phyloP scores from a whole-genome alignment of 768 basidiomycete species.

The Tricholoma saponaceum region DNA sequence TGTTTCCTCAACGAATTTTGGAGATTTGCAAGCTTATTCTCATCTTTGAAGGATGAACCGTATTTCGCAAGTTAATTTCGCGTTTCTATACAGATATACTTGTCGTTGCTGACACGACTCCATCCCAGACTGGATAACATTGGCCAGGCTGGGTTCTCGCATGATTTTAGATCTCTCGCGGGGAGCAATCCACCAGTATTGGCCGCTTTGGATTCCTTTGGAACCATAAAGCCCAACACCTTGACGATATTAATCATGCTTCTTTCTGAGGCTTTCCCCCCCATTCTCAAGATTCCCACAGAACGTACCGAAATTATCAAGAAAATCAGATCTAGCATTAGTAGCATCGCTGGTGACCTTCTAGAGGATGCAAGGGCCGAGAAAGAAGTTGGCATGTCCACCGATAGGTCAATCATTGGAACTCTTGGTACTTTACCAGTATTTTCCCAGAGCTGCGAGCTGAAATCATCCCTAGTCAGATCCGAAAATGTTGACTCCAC shows the following conservation, averaged over 20 bases:
- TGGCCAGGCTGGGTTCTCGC: slow-evolving; percentile 56
- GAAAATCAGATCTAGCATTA: slow-evolving; percentile 4
- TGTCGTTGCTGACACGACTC: no score
- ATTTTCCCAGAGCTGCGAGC: not conserved
- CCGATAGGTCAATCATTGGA: slow-evolving; percentile 38
- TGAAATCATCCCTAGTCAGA: no score
- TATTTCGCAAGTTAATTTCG: slow-evolving; percentile 30
- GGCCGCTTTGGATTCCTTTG: slow-evolving; percentile 35
- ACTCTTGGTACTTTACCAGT: slow-evolving; percentile 21
- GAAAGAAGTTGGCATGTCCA: slow-evolving; percentile 20
- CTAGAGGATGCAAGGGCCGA: slow-evolving; percentile 31
- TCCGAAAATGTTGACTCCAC: not conserved
- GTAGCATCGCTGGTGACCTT: slow-evolving; percentile 30
- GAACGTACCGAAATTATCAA: slow-evolving; percentile 25
- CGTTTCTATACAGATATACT: no score
- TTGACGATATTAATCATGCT: slow-evolving; percentile 29
- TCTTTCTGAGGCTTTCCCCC: slow-evolving; percentile 31
- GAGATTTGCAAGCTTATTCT: no score
- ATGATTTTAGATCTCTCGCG: slow-evolving; percentile 50
- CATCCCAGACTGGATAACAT: slow-evolving; percentile 45
- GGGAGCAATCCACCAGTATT: slow-evolving; percentile 40
- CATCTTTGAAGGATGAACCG: slow-evolving; percentile 50
- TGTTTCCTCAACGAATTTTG: slow-evolving; percentile 6
- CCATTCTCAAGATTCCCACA: slow-evolving; percentile 32
- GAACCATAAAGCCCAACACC: slow-evolving; percentile 18